phyloP scores from a whole-genome alignment of 2,329 filamentous ascomycete genomes.

The Colletotrichum liaoningense region DNA sequence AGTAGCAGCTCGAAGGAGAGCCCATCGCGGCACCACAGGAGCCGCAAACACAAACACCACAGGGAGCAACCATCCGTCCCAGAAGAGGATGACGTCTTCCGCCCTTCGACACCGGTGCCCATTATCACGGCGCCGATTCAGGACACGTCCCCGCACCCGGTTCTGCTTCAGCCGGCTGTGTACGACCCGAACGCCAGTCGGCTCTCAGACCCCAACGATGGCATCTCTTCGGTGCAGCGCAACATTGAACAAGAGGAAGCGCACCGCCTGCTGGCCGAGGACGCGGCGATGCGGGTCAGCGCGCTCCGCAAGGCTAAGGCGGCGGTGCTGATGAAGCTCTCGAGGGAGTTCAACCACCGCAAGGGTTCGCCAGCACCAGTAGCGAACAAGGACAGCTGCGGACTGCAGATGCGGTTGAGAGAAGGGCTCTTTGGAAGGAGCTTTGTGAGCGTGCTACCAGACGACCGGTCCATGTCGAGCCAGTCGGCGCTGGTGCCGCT shows the following conservation, averaged over 20 bases:
- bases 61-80: conserved; percentile 33
- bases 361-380: conserved; percentile 33
- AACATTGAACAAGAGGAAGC: conserved; percentile 67
- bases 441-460: conserved; percentile 49
- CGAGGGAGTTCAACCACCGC: conserved; percentile 57
- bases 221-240: conserved; percentile 68
- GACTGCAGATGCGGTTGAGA: conserved; percentile 51
- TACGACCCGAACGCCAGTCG: conserved; percentile 58
- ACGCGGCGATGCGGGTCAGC: conserved; percentile 64
- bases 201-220: conserved; percentile 48
- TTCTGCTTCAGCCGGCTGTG: conserved; percentile 66
- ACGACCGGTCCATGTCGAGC: conserved; percentile 62
- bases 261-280: conserved; percentile 67
- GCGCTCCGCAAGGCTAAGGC: conserved; percentile 70
- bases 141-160: conserved; percentile 58
- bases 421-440: conserved; percentile 56
- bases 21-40: neutral
- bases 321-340: conserved; percentile 69
- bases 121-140: conserved; percentile 64
- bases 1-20: conserved; percentile 26
- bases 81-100: conserved; percentile 37
- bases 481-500: conserved; percentile 67
- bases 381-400: conserved; percentile 39
- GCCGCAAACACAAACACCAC: conserved; percentile 37
- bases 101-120: conserved; percentile 44